Evolutionary conservation across 1,139 yeast species (phyloP), one percentile per base, ranked within the genome.

Genomic region (Wickerhamomyces sp.): DNA sequence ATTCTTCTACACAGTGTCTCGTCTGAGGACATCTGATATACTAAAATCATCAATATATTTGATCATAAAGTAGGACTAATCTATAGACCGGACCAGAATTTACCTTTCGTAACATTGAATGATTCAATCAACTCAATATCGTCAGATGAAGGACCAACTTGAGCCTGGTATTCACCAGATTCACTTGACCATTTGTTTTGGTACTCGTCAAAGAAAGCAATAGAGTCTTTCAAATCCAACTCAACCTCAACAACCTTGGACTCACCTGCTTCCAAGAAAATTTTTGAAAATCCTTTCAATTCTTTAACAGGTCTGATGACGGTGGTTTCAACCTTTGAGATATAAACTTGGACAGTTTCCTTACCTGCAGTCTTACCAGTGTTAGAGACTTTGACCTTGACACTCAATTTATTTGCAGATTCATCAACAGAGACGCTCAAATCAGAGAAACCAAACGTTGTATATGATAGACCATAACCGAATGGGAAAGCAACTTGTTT

Each of bases 401-500:
- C 68, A 9, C 57, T 60, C 14, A 67, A 69, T 34, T 66, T 60
- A 47, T 68, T 58, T 57, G 63, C 55, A n/a, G 44, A 43, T 42
- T 58, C 62, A 37, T 56, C 55, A 34, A 39, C 49, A 14, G 50
- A 40, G 11, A 63, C 62, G 18, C 49, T 43, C 45, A 66, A 52
- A 40, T 64, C 55, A 7, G 60, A 53, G 50, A 68, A 57, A 18
- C 59, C 64, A 54, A 77, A 81, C 1, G 65, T 51, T 9, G 84
- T 72, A 61, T 79, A 81, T 3, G 84, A 78, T 45, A 81, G 68
- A 13, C 86, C 86, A 57, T 63, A 69, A n/a, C 86, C 86, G 61
- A 81, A 81, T 40, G 84, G 79, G 66, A 73, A 79, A 38, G 74
- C 68, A 14, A 75, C 79, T 27, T 66, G 63, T 44, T 60, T 68